These are phyloP conservation scores for Gossypium mustelinum DNA, from an alignment of 345 rosid species.

Conservation along the genomic window DNA sequence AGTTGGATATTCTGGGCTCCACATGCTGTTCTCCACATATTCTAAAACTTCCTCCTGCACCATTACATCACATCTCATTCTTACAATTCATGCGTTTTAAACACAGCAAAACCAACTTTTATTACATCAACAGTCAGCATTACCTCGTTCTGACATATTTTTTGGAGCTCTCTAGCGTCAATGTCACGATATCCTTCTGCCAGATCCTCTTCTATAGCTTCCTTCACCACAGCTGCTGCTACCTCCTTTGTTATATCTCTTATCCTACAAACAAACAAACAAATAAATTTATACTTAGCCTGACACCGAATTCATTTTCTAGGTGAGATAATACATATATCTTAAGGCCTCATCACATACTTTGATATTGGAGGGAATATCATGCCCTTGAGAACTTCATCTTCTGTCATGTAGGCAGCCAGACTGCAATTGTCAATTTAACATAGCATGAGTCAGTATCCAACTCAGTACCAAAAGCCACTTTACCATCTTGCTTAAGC, in stretches of 20 bases:
- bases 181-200: conserved; percentile 79
- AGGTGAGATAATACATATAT: not conserved
- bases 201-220: conserved; percentile 77
- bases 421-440: conserved; percentile 51
- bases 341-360: conserved; percentile 28
- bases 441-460: conserved; percentile 16
- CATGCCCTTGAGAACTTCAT: conserved; percentile 73
- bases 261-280: conserved; percentile 48
- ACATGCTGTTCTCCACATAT: conserved; percentile 78
- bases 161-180: conserved; percentile 71
- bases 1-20: conserved; percentile 85
- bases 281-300: not conserved
- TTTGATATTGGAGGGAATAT: conserved; percentile 84
- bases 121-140: not conserved
- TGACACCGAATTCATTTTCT: not conserved
- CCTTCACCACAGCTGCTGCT: conserved; percentile 84
- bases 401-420: conserved; percentile 89
- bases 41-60: conserved; percentile 65
- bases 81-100: not conserved
- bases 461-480: not conserved
- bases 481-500: not conserved
- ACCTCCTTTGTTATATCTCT: conserved; percentile 83
- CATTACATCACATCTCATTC: not conserved
- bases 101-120: not conserved
- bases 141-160: conserved; percentile 44